These are phyloP conservation scores for Claviceps cyperi DNA, from an alignment of 2,329 filamentous ascomycete species.

Conservation along the genomic window DNA sequence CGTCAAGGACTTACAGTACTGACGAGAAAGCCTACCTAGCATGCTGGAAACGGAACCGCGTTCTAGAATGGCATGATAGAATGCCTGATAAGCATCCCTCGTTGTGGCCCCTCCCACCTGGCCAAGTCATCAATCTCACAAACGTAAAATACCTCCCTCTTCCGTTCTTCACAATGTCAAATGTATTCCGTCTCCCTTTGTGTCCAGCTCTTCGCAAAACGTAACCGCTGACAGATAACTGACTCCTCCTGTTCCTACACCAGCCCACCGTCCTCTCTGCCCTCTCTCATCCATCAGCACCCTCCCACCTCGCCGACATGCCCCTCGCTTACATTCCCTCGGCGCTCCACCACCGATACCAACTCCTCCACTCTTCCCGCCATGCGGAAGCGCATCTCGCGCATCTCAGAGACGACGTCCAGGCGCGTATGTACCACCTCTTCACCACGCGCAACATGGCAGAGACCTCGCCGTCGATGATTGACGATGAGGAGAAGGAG, in stretches of 20 bases:
- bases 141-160: slow-evolving; percentile 6
- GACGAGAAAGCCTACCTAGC: neutral
- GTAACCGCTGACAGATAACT: neutral
- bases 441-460: neutral
- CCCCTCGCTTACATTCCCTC: slow-evolving; percentile 6
- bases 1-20: too few species aligned
- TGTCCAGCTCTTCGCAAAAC: too few species aligned
- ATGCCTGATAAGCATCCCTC: neutral
- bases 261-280: slow-evolving; percentile 10
- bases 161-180: neutral
- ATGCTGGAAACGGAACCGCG: neutral
- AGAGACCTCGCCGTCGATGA: neutral
- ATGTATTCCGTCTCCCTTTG: too few species aligned
- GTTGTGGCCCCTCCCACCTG: neutral
- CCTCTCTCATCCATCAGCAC: slow-evolving; percentile 9
- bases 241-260: slow-evolving; percentile 6
- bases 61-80: slow-evolving; percentile 1
- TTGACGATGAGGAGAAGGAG: too few species aligned
- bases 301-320: slow-evolving; percentile 10
- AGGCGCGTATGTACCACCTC: neutral
- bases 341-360: slow-evolving; percentile 10
- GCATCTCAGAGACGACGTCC: neutral
- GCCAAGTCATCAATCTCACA: slow-evolving; percentile 3
- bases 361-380: slow-evolving; percentile 6
- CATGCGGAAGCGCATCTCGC: slow-evolving; percentile 1